Conservation (phyloP, 208 protist species). For the Novymonas esmeraldas region DNA sequence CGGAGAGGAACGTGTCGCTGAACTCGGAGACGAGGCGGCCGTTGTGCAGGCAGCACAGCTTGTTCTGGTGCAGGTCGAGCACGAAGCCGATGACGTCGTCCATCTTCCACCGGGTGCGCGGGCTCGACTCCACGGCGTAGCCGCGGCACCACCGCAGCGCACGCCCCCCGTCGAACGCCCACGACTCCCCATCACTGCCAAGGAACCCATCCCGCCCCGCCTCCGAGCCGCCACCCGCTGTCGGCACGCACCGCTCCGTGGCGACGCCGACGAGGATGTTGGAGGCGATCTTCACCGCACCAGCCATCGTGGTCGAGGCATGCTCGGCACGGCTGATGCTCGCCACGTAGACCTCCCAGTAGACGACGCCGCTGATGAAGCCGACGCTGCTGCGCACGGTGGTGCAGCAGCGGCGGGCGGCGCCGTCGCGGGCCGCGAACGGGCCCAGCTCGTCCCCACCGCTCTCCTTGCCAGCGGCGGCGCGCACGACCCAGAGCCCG, state of each 20-base stretch:
- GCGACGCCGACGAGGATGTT: constrained; percentile 63
- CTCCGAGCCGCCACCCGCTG: neutral
- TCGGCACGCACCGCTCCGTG: constrained; percentile 38
- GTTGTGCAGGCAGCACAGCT: constrained; percentile 73
- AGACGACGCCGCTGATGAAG: constrained; percentile 76
- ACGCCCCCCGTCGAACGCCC: constrained; percentile 73
- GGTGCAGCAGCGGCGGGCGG: constrained; percentile 29
- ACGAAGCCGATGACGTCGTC: constrained; percentile 87
- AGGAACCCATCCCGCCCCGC: constrained; percentile 34
- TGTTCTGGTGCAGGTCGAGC: constrained; percentile 70
- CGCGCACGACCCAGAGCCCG: constrained; percentile 32
- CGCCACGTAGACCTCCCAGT: constrained; percentile 87
- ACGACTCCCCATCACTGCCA: constrained; percentile 77
- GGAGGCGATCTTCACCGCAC: constrained; percentile 12
- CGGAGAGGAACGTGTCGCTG: constrained; percentile 40
- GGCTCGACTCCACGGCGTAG: constrained; percentile 60
- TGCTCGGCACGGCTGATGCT: constrained; percentile 40
- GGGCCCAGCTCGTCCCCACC: constrained; percentile 4
- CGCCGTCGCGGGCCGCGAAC: constrained; percentile 25
- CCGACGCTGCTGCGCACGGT: constrained; percentile 73
- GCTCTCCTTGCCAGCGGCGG: constrained; percentile 12
- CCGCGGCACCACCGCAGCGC: constrained; percentile 64
- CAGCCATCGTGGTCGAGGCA: neutral
- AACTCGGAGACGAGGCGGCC: constrained; percentile 70
- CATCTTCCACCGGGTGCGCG: constrained; percentile 72